A percentile compares a stretch with the other conserved stretches of the same genome.
Conservation (phyloP, 306 rosid genomes). For the barrel medic (Medicago truncatula) region DNA sequence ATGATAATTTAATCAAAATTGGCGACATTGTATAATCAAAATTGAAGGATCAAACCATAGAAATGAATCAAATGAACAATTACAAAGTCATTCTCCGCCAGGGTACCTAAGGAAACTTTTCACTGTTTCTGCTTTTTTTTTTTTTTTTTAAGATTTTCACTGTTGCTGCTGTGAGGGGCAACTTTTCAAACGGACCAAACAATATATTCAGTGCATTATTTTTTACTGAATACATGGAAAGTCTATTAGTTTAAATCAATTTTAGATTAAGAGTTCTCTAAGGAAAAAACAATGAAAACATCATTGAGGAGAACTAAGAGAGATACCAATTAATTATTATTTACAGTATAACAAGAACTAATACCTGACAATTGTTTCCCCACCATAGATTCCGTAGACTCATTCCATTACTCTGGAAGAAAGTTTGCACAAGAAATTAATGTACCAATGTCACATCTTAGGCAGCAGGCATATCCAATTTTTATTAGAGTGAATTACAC, state of each 20-base stretch:
- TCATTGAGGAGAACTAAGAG: background rate
- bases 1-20: background rate
- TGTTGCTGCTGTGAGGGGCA: background rate
- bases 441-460: no score
- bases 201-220: background rate
- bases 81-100: background rate
- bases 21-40: background rate
- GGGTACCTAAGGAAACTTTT: background rate
- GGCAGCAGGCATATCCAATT: no score
- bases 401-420: background rate
- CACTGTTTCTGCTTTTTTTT: no score
- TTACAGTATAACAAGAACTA: background rate
- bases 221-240: background rate
- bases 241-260: background rate
- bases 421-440: no score
- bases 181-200: background rate
- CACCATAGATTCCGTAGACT: background rate
- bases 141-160: no score
- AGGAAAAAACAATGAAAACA: background rate
- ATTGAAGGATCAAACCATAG: conserved; percentile 2
- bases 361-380: background rate
- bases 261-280: background rate
- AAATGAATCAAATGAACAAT: background rate
- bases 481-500: no score
- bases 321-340: no score